These are phyloP conservation scores for Coemansia sp. DNA, from an alignment of 192 early-diverging fungal species.

Conservation along the genomic window DNA sequence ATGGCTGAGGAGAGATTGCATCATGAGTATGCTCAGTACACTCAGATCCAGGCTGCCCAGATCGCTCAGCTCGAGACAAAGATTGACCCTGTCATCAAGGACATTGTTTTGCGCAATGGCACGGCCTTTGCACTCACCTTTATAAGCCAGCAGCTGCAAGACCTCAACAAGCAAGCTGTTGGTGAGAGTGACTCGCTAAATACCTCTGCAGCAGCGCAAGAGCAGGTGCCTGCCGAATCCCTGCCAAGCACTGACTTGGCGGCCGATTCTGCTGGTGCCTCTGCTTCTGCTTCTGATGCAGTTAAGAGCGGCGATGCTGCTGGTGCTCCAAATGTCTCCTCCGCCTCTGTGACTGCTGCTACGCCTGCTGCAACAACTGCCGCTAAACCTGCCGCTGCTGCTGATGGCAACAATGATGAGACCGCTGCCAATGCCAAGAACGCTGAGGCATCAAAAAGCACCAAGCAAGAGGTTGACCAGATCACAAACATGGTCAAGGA, in stretches of 20 bases:
- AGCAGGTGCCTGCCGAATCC: too few species aligned
- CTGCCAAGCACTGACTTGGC: too few species aligned
- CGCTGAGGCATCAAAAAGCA: not conserved
- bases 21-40: slow-evolving; percentile 19
- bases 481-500: too few species aligned
- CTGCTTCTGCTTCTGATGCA: not conserved
- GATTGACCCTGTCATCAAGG: slow-evolving; percentile 39
- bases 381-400: not conserved
- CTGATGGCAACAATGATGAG: not conserved
- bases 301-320: too few species aligned
- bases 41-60: slow-evolving; percentile 22
- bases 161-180: slow-evolving; percentile 31
- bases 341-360: too few species aligned
- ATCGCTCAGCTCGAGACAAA: slow-evolving; percentile 36
- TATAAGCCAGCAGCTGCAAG: slow-evolving; percentile 38
- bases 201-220: too few species aligned
- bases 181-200: too few species aligned
- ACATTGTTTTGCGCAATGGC: slow-evolving; percentile 33
- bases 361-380: not conserved
- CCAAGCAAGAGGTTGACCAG: not conserved
- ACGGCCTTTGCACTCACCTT: slow-evolving; percentile 31
- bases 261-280: too few species aligned
- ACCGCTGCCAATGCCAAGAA: not conserved
- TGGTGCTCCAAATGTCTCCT: too few species aligned
- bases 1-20: slow-evolving; percentile 18